Percentiles rank a stretch among this genome's conserved stretches.
These are phyloP conservation scores for Botrytis aclada DNA, from an alignment of 2,329 filamentous ascomycete genomes.

Conservation along the genomic window DNA sequence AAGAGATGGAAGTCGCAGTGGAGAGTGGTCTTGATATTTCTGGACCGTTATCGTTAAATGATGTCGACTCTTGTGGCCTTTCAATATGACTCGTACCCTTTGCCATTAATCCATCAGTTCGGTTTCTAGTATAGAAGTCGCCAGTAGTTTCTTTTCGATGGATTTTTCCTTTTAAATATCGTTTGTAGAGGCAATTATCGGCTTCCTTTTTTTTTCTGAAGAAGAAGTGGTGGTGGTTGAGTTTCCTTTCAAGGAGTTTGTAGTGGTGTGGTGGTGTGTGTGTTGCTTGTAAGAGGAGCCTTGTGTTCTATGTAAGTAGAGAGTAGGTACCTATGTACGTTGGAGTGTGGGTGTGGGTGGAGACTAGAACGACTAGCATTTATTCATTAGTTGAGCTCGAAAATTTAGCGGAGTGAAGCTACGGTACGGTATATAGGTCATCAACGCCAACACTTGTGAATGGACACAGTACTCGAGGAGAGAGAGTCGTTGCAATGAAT, in stretches of 20 bases:
- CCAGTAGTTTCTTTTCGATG: slow-evolving; percentile 3
- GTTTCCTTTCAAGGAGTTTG: not conserved
- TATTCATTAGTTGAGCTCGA: not conserved
- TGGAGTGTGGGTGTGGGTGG: not conserved
- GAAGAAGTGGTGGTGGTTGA: not conserved
- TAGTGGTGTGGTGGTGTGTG: not conserved
- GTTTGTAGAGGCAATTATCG: not conserved
- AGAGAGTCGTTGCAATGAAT: not conserved
- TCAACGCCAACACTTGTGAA: not conserved
- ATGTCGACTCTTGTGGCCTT: slow-evolving; percentile 21
- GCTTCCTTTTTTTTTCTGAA: too few relatives aligned
- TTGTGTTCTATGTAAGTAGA: not conserved
- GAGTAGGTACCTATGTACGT: not conserved
- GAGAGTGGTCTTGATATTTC: slow-evolving; percentile 20
- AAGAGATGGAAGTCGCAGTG: slow-evolving; percentile 21
- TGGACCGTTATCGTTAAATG: slow-evolving; percentile 20
- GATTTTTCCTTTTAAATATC: not conserved
- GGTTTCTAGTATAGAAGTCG: slow-evolving; percentile 11
- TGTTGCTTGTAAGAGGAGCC: not conserved
- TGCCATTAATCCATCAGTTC: slow-evolving; percentile 21
- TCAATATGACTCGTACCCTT: slow-evolving; percentile 21
- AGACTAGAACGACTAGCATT: not conserved
- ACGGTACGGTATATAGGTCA: not conserved
- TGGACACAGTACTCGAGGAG: not conserved
- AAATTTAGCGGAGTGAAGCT: not conserved